Percentiles rank a stretch among this genome's conserved stretches.
These are phyloP conservation scores for Avena insularis DNA, from an alignment of 176 grass and related monocot species.

Conservation along the genomic window DNA sequence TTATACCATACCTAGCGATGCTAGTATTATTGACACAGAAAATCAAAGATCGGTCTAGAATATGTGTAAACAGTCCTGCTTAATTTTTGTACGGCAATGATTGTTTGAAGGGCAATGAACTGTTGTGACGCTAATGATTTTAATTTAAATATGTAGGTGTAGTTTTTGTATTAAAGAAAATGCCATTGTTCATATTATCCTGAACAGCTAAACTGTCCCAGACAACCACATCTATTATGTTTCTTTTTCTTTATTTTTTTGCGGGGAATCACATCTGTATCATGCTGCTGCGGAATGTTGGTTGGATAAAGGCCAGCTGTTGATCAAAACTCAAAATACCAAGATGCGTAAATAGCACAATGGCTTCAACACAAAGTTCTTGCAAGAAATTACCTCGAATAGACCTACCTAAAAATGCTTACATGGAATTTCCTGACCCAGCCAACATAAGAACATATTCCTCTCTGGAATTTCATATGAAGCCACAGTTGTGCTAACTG, in stretches of 20 bases:
- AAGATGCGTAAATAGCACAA: not conserved
- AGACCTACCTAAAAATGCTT: not conserved
- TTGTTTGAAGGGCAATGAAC: not conserved
- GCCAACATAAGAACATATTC: not conserved
- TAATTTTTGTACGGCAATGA: not conserved
- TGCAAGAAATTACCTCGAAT: not conserved
- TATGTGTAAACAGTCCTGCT: not conserved
- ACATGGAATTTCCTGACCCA: not conserved
- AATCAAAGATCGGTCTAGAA: not conserved
- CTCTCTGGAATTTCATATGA: constrained; percentile 8
- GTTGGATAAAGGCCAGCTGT: not conserved
- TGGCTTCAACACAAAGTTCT: not conserved
- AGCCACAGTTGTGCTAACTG: not conserved
- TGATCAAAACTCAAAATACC: not conserved
- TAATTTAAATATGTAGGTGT: not conserved
- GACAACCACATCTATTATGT: not conserved
- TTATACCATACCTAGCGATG: not conserved
- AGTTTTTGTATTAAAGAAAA: not conserved
- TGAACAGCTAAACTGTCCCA: not conserved
- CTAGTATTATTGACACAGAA: not conserved
- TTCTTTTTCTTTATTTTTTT: not conserved
- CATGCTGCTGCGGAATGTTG: not conserved
- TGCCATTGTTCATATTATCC: not conserved
- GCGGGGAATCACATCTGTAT: not conserved
- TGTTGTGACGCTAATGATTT: not conserved